phyloP scores from a whole-genome alignment of 1,139 yeast genomes.

The Suhomyces ambrosiae region DNA sequence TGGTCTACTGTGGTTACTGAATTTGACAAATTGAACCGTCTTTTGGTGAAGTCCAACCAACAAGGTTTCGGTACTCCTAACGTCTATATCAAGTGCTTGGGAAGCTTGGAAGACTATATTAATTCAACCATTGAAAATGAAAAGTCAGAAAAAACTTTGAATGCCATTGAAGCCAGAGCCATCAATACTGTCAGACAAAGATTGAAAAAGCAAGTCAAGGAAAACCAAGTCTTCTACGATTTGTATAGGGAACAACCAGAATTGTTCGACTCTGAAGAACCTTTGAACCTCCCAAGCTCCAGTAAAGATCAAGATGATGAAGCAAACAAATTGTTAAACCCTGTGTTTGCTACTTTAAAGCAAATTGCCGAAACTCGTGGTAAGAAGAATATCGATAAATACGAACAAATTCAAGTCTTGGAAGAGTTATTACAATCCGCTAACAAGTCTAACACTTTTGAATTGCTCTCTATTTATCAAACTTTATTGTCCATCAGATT shows the following conservation, averaged over 20 bases:
- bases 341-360: slow-evolving; percentile 73
- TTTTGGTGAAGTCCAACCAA: slow-evolving; percentile 69
- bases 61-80: slow-evolving; percentile 75
- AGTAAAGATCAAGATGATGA: slow-evolving; percentile 21
- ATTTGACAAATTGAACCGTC: slow-evolving; percentile 74
- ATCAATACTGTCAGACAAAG: slow-evolving; percentile 88
- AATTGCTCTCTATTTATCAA: slow-evolving; percentile 74
- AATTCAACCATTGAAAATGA: slow-evolving; percentile 59
- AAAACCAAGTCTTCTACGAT: slow-evolving; percentile 59
- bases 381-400: slow-evolving; percentile 87
- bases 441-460: slow-evolving; percentile 54
- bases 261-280: slow-evolving; percentile 59
- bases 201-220: slow-evolving; percentile 77
- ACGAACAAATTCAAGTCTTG: slow-evolving; percentile 72
- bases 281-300: slow-evolving; percentile 26
- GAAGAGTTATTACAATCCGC: slow-evolving; percentile 55
- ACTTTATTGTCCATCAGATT: slow-evolving; percentile 87
- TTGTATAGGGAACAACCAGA: slow-evolving; percentile 73
- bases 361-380: slow-evolving; percentile 88
- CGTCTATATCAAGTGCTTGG: slow-evolving; percentile 67
- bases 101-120: slow-evolving; percentile 72
- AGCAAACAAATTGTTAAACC: slow-evolving; percentile 33
- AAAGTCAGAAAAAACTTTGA: slow-evolving; percentile 67
- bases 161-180: slow-evolving; percentile 84
- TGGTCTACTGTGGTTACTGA: slow-evolving; percentile 79